phyloP scores from a whole-genome alignment of 1,139 yeast species.

The Pichia cactophila region DNA sequence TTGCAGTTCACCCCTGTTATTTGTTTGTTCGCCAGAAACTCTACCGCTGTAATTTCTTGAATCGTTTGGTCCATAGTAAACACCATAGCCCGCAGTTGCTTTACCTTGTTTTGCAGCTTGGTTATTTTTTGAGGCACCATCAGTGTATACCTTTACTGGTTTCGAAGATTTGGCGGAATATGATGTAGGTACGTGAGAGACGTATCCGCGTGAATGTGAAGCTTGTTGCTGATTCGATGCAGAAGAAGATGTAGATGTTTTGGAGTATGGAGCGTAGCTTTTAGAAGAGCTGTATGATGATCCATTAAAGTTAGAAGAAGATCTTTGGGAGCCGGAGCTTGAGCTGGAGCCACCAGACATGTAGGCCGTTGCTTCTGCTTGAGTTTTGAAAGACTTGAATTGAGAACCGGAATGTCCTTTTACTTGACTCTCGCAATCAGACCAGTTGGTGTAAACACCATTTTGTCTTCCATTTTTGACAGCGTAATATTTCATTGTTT shows the following conservation, averaged over 20 bases:
- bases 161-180: background rate
- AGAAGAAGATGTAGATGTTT: background rate
- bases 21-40: slow-evolving; percentile 54
- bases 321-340: background rate
- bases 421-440: slow-evolving; percentile 13
- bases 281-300: background rate
- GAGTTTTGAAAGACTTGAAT: slow-evolving; percentile 15
- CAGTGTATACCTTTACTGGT: slow-evolving; percentile 43
- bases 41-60: slow-evolving; percentile 32
- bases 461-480: slow-evolving; percentile 15
- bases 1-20: slow-evolving; percentile 71
- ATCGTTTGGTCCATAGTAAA: slow-evolving; percentile 54
- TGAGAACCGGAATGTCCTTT: slow-evolving; percentile 13
- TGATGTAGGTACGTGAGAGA: background rate
- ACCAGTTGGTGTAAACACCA: slow-evolving; percentile 18
- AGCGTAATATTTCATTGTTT: slow-evolving; percentile 16
- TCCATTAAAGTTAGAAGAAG: background rate
- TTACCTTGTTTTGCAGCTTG: slow-evolving; percentile 16
- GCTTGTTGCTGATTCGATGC: background rate
- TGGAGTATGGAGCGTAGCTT: background rate
- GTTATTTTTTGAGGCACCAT: slow-evolving; percentile 51
- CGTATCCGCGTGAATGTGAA: background rate
- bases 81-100: slow-evolving; percentile 61
- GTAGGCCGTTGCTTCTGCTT: slow-evolving; percentile 13
- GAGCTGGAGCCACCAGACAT: slow-evolving; percentile 3